Conservation (phyloP, 2,329 filamentous ascomycete genomes). For the Aspergillus thermomutatus region DNA sequence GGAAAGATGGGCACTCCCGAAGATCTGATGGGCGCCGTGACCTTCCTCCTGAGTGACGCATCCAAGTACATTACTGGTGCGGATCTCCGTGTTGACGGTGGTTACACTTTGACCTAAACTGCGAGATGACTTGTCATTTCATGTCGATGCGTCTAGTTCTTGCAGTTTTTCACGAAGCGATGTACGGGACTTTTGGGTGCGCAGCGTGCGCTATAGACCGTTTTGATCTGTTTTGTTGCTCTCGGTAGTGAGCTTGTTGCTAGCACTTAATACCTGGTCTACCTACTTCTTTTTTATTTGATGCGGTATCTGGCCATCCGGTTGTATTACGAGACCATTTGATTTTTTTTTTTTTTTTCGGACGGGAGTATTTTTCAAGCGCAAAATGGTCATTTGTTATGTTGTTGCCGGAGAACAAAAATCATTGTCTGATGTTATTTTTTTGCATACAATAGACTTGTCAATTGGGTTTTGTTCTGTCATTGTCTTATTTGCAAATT, state of each 20-base stretch:
- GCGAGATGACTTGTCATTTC: neutral
- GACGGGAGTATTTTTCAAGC: slow-evolving; percentile 1
- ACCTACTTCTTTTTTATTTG: slow-evolving; percentile 4
- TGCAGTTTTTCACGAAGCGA: slow-evolving; percentile 1
- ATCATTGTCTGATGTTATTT: slow-evolving; percentile 5
- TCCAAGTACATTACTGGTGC: slow-evolving; percentile 70
- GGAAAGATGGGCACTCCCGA: slow-evolving; percentile 91
- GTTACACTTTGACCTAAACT: slow-evolving; percentile 74
- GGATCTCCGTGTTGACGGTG: slow-evolving; percentile 78
- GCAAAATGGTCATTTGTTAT: slow-evolving; percentile 3
- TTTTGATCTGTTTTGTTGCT: slow-evolving; percentile 3
- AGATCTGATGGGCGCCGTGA: slow-evolving; percentile 90
- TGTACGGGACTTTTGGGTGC: slow-evolving; percentile 6
- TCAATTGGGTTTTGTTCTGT: neutral
- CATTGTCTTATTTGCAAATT: neutral
- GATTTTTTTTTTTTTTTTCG: slow-evolving; percentile 4
- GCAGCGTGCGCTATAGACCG: slow-evolving; percentile 12
- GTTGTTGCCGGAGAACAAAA: slow-evolving; percentile 6
- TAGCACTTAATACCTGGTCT: neutral
- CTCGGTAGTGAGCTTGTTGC: neutral
- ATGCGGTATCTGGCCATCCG: neutral
- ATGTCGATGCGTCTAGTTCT: neutral
- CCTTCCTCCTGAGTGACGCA: slow-evolving; percentile 79
- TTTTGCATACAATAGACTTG: slow-evolving; percentile 1
- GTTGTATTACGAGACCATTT: slow-evolving; percentile 10